Conservation (phyloP, 768 basidiomycete genomes). For the Tricholoma furcatifolium region DNA sequence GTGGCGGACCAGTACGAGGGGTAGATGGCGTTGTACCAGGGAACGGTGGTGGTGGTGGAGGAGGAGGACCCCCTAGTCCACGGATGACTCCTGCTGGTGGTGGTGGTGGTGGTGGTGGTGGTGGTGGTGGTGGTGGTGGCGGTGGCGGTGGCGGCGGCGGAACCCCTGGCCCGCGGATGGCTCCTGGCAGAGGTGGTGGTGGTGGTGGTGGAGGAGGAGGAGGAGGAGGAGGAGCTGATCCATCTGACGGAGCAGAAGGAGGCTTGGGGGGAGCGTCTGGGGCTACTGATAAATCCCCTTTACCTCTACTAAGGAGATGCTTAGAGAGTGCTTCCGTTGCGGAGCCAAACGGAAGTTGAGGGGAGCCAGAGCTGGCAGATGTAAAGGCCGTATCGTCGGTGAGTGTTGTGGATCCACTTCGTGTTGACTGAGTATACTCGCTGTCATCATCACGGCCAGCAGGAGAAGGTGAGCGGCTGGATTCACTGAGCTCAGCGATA, state of each 20-base stretch:
- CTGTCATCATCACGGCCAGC: slow-evolving; percentile 54
- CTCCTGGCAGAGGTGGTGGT: slow-evolving; percentile 36
- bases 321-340: slow-evolving; percentile 64
- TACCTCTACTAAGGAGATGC: slow-evolving; percentile 52
- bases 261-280: slow-evolving; percentile 25
- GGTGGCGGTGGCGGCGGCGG: slow-evolving; percentile 21
- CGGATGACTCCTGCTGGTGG: slow-evolving; percentile 32
- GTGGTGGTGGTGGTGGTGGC: slow-evolving; percentile 17
- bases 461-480: slow-evolving; percentile 42
- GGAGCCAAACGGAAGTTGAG: slow-evolving; percentile 39
- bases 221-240: neutral
- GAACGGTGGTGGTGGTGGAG: slow-evolving; percentile 35
- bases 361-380: slow-evolving; percentile 49
- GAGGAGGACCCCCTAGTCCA: slow-evolving; percentile 25
- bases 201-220: slow-evolving; percentile 4
- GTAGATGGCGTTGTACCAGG: slow-evolving; percentile 24
- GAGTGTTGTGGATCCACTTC: slow-evolving; percentile 34
- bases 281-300: slow-evolving; percentile 27
- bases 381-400: slow-evolving; percentile 59
- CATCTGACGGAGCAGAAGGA: slow-evolving; percentile 27
- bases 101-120: slow-evolving; percentile 35
- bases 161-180: slow-evolving; percentile 17
- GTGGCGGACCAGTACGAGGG: slow-evolving; percentile 29
- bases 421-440: slow-evolving; percentile 51
- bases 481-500: slow-evolving; percentile 37